A percentile compares a stretch with the other conserved stretches of the same genome.
These are phyloP conservation scores for Mrakia hoshinonis DNA, from an alignment of 768 basidiomycete genomes.

Conservation along the genomic window DNA sequence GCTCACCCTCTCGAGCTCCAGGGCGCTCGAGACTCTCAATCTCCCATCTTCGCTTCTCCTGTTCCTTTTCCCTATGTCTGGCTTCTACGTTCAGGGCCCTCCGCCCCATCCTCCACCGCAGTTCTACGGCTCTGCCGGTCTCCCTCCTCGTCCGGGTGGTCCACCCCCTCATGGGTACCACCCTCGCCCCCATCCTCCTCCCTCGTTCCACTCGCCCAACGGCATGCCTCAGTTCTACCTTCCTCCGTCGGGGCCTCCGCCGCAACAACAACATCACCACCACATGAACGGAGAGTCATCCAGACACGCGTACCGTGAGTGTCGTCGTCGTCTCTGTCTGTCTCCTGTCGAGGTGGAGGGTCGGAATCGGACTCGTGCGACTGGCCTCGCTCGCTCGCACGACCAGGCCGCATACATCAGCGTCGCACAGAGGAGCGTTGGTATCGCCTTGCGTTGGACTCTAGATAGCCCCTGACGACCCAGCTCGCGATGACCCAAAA, in stretches of 20 bases:
- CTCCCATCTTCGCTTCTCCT: no score
- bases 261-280: neutral
- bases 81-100: neutral
- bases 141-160: neutral
- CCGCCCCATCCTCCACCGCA: no score
- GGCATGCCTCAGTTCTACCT: neutral
- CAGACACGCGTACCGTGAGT: neutral
- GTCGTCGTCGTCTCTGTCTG: neutral
- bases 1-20: no score
- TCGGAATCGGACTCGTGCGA: constrained; percentile 8
- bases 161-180: neutral
- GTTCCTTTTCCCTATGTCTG: no score
- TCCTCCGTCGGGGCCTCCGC: neutral
- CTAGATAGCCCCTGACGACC: no score
- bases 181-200: neutral
- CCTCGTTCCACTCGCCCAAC: neutral
- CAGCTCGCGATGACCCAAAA: no score
- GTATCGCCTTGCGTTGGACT: no score
- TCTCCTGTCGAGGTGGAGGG: neutral
- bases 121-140: neutral
- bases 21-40: no score
- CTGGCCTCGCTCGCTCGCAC: neutral
- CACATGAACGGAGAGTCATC: neutral
- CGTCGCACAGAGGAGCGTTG: no score
- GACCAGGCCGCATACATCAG: no score